Conservation (phyloP, 208 protist genomes). For the Angomonas desouzai region DNA sequence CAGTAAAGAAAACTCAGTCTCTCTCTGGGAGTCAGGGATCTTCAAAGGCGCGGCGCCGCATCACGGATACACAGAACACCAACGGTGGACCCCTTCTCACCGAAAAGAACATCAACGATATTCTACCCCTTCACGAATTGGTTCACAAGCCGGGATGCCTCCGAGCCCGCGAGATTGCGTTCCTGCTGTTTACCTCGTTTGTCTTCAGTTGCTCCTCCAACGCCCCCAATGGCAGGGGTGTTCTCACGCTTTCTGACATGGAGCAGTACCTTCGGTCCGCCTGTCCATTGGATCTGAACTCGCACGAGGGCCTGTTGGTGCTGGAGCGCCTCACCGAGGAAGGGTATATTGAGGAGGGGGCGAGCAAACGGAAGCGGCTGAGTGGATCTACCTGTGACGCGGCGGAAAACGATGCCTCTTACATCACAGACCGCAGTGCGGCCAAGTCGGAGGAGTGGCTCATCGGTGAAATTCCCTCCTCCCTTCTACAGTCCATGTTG, state of each 20-base stretch:
- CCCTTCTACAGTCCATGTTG: slow-evolving; percentile 19
- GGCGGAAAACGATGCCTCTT: neutral
- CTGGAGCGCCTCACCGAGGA: slow-evolving; percentile 32
- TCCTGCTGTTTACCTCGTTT: slow-evolving; percentile 55
- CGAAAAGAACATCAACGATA: neutral
- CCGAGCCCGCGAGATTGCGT: slow-evolving; percentile 25
- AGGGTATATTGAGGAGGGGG: slow-evolving; percentile 16
- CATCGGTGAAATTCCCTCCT: slow-evolving; percentile 19
- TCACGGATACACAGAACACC: too few species aligned
- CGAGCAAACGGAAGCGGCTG: neutral
- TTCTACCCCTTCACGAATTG: slow-evolving; percentile 10
- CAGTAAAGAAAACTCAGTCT: neutral
- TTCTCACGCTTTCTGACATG: slow-evolving; percentile 35
- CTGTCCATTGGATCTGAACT: slow-evolving; percentile 52
- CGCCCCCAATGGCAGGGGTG: slow-evolving; percentile 41
- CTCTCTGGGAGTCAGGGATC: neutral
- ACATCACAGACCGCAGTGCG: slow-evolving; percentile 4
- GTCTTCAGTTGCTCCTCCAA: slow-evolving; percentile 37
- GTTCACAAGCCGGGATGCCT: slow-evolving; percentile 3
- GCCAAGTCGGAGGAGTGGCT: slow-evolving; percentile 15
- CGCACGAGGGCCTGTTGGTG: slow-evolving; percentile 18
- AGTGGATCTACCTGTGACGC: neutral
- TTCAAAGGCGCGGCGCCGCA: neutral
- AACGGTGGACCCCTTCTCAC: too few species aligned
- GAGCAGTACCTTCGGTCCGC: slow-evolving; percentile 39